Evolutionary conservation across 2,329 filamentous ascomycete genomes (phyloP).

Genomic region (Fusarium duplospermum): DNA sequence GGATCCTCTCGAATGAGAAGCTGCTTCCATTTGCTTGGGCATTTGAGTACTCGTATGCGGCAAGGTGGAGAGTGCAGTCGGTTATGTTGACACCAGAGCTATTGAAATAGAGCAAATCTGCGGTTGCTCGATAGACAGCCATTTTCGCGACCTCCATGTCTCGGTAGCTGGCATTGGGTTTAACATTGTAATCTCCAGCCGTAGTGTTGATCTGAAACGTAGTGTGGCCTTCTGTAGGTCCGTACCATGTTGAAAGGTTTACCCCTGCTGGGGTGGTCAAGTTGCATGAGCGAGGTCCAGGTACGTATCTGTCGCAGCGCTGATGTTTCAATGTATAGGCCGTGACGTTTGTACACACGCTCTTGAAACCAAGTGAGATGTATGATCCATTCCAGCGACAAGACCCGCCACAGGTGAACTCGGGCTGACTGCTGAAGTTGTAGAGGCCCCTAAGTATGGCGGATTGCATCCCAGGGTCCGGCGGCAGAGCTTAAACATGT

Average conservation of each 20-base stretch:
- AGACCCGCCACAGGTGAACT: slow-evolving; percentile 15
- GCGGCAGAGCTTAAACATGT: neutral
- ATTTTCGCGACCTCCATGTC: neutral
- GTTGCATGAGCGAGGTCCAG: neutral
- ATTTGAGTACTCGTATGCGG: slow-evolving; percentile 4
- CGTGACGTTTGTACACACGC: slow-evolving; percentile 13
- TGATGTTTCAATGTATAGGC: neutral
- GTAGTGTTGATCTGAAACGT: slow-evolving; percentile 5
- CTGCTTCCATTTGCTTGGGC: slow-evolving; percentile 13
- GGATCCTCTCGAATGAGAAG: neutral
- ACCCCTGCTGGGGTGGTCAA: slow-evolving; percentile 18
- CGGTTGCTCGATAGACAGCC: slow-evolving; percentile 17
- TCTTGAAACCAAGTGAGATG: slow-evolving; percentile 16
- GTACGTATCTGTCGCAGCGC: neutral
- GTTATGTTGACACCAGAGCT: slow-evolving; percentile 11
- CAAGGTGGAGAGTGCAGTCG: slow-evolving; percentile 1
- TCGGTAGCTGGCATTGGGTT: neutral
- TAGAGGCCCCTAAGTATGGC: slow-evolving; percentile 21
- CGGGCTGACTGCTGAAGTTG: neutral
- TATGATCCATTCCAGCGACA: slow-evolving; percentile 10
- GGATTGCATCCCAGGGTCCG: slow-evolving; percentile 10
- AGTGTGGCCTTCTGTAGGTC: neutral
- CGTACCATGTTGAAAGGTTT: neutral
- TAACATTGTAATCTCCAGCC: neutral
- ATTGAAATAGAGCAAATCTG: neutral